Percentiles rank a stretch among this genome's conserved stretches.
Conservation (phyloP, 2,329 filamentous ascomycete genomes). For the Cladosporium sp. region DNA sequence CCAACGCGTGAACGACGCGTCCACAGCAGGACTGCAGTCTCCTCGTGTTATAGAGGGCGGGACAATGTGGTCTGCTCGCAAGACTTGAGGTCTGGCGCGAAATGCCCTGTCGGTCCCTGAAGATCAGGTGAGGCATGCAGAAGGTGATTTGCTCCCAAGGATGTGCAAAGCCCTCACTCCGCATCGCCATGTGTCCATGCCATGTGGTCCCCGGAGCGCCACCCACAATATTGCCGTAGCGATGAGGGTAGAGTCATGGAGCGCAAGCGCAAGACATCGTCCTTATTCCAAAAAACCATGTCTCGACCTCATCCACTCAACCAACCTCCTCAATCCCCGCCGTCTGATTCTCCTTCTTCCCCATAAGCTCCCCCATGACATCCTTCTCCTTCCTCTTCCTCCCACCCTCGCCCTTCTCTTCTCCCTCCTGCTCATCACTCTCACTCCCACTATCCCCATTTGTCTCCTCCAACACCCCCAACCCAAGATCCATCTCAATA, state of each 20-base stretch:
- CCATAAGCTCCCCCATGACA: conserved; percentile 30
- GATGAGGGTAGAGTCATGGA: neutral
- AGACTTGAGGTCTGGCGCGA: neutral
- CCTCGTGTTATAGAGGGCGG: neutral
- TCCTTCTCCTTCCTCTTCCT: conserved; percentile 23
- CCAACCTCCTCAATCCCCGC: conserved; percentile 16
- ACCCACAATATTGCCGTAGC: neutral
- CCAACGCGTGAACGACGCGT: neutral
- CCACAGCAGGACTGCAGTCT: neutral
- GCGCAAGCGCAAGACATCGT: neutral
- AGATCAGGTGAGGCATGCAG: neutral
- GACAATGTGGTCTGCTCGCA: neutral
- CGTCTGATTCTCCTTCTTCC: conserved; percentile 15
- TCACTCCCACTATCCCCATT: conserved; percentile 19
- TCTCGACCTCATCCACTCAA: neutral
- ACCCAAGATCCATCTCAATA: conserved; percentile 40
- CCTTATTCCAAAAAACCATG: neutral
- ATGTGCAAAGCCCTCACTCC: neutral
- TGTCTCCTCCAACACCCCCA: conserved; percentile 38
- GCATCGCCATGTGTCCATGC: neutral
- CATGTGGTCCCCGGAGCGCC: no score
- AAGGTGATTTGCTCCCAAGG: neutral
- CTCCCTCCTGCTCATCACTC: conserved; percentile 22
- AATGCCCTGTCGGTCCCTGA: neutral
- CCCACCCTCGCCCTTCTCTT: conserved; percentile 8